These are phyloP conservation scores for Fusarium oligoseptatum DNA, from an alignment of 2,329 filamentous ascomycete species.

Conservation along the genomic window DNA sequence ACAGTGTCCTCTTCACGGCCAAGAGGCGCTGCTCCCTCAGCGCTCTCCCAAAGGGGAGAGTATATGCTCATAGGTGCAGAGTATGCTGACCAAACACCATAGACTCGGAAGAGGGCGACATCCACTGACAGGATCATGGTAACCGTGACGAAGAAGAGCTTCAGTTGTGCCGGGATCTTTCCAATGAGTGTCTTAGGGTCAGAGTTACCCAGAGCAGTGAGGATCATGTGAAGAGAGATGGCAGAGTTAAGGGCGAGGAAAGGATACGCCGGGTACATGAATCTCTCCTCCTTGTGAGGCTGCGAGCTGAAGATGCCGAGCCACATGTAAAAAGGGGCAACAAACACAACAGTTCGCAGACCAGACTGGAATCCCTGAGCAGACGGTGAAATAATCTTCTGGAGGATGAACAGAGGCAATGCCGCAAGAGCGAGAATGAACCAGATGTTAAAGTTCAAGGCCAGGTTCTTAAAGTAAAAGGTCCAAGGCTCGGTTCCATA, in stretches of 20 bases:
- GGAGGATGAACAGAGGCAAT: conserved; percentile 80
- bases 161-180: conserved; percentile 81
- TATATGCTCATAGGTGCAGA: conserved; percentile 83
- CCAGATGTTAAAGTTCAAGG: conserved; percentile 97
- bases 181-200: conserved; percentile 76
- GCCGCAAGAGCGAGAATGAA: conserved; percentile 83
- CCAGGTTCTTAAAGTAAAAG: conserved; percentile 92
- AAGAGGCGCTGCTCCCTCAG: conserved; percentile 62
- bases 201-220: conserved; percentile 79
- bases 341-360: conserved; percentile 81
- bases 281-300: conserved; percentile 97
- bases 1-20: conserved; percentile 76
- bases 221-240: conserved; percentile 83
- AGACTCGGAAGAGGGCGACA: conserved; percentile 77
- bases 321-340: conserved; percentile 94
- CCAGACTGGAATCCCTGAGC: conserved; percentile 75
- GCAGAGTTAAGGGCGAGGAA: conserved; percentile 91
- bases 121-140: conserved; percentile 74
- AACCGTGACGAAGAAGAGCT: conserved; percentile 72
- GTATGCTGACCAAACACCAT: conserved; percentile 85
- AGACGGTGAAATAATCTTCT: conserved; percentile 74
- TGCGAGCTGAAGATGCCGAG: conserved; percentile 90
- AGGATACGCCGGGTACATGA: conserved; percentile 98
- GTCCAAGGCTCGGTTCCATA: conserved; percentile 98
- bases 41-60: conserved; percentile 71